phyloP scores from a whole-genome alignment of 2,329 filamentous ascomycete species.

The Xylariaceae sp. region DNA sequence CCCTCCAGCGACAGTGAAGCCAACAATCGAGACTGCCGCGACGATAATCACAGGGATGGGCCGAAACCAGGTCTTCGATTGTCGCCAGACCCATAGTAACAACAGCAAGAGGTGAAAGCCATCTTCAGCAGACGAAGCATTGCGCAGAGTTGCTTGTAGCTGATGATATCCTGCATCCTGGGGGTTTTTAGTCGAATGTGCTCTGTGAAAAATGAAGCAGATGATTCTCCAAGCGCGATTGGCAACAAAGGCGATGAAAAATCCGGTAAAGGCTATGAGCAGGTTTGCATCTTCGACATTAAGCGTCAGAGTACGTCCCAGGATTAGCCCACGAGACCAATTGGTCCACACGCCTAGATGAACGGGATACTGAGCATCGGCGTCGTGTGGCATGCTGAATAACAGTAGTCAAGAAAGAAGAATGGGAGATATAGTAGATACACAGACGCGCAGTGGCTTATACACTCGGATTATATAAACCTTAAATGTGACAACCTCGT shows the following conservation, averaged over 20 bases:
- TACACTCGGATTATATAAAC: no score
- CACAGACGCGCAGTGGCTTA: no score
- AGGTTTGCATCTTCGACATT: background rate
- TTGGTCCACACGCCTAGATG: background rate
- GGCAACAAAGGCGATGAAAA: background rate
- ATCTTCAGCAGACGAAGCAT: background rate
- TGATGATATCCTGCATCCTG: constrained; percentile 5
- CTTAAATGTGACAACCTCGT: no score
- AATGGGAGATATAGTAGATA: no score
- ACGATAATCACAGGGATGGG: background rate
- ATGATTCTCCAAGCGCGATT: background rate
- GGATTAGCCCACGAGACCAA: background rate
- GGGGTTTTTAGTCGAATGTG: background rate
- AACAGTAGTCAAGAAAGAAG: no score
- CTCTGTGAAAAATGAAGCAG: background rate
- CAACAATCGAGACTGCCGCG: background rate
- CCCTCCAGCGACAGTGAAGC: constrained; percentile 7
- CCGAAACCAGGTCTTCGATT: background rate
- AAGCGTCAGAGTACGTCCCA: background rate
- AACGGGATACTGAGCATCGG: background rate
- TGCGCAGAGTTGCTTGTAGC: constrained; percentile 6
- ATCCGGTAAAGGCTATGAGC: background rate
- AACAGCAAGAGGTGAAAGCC: background rate
- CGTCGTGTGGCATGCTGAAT: background rate
- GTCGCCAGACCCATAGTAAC: background rate